Percentiles rank a stretch among this genome's conserved stretches.
phyloP scores from a whole-genome alignment of 768 basidiomycete genomes.

The Amanita muscaria region DNA sequence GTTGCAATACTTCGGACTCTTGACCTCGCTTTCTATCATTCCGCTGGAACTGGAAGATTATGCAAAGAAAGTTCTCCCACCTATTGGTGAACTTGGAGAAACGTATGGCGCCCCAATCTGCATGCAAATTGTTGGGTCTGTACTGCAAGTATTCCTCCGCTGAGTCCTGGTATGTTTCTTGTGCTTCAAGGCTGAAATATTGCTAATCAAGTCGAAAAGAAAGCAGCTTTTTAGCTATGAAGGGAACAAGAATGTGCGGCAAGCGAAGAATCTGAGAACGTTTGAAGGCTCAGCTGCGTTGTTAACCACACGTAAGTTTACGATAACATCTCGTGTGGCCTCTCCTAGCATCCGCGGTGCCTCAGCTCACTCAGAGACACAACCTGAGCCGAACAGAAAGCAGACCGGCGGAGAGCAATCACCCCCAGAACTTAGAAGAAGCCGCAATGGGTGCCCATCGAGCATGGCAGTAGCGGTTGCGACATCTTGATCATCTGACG shows the following conservation, averaged over 20 bases:
- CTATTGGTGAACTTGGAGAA: slow-evolving; percentile 62
- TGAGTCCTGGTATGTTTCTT: slow-evolving; percentile 44
- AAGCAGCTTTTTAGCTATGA: slow-evolving; percentile 50
- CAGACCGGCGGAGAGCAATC: slow-evolving; percentile 15
- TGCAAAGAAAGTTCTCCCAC: slow-evolving; percentile 62
- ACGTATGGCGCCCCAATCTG: slow-evolving; percentile 78
- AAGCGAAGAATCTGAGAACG: slow-evolving; percentile 71
- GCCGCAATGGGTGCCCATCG: slow-evolving; percentile 46
- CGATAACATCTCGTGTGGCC: slow-evolving; percentile 47
- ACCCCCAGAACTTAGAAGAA: slow-evolving; percentile 41
- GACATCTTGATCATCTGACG: slow-evolving; percentile 56
- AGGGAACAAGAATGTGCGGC: slow-evolving; percentile 63
- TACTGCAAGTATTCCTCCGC: slow-evolving; percentile 50
- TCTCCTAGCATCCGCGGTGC: slow-evolving; percentile 45
- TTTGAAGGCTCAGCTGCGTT: slow-evolving; percentile 74
- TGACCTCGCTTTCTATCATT: slow-evolving; percentile 65
- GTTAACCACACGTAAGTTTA: slow-evolving; percentile 67
- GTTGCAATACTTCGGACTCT: slow-evolving; percentile 84
- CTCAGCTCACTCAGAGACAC: slow-evolving; percentile 18
- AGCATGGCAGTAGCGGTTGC: no score
- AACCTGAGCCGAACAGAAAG: slow-evolving; percentile 18
- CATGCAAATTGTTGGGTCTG: slow-evolving; percentile 90
- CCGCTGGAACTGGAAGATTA: slow-evolving; percentile 68
- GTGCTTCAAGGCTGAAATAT: slow-evolving; percentile 6
- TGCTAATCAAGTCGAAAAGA: slow-evolving; percentile 26